Evolutionary conservation across 1,284 basidiomycete species (phyloP), one percentile per base, ranked within the genome.

Genomic region (Sanghuangporus sanghuang): DNA sequence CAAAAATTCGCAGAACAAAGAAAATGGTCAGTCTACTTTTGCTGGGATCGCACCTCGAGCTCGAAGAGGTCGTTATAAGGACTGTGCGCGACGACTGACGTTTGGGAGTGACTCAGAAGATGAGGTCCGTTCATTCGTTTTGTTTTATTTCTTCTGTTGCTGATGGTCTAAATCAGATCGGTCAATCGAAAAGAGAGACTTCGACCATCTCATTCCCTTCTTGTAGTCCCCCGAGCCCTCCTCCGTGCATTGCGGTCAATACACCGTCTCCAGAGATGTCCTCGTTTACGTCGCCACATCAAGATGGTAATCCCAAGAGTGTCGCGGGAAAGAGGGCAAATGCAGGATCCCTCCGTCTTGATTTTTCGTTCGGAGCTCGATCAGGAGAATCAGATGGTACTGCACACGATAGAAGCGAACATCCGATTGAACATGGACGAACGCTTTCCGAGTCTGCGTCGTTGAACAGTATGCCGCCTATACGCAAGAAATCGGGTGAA

Each of bases 401-500:
- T 6, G 35, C 32, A 16, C n/a, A 3, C 18, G 35, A 5, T 6
- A n/a, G 16, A 3, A 18, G 36, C 36, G 2, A 9, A 16, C 27
- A 18, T 44, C 11, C 58, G 4, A 27, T 14, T 49, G 39, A n/a
- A 6, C 46, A 42, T n/a, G 38, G 16, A 5, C 36, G 27, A 36
- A 52, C 57, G 18, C 54, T 54, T 16, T 59, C 62, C 7, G 56
- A 56, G 27, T 53, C 56, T 42, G 50, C 57, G 11, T 59, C 62
- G n/a, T 18, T 54, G 39, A 52, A 39, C 53, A 38, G 40, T 21
- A 49, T 68, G 5, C 52, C 63, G 4, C 71, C 90, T 63, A 77
- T 92, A 40, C 85, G 94, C 64, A 97, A 96, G 75, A 97, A 97
- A 77, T 94, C 93, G 27, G 94, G 95, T 39, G 90, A 97, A 76